Evolutionary conservation across 2,329 filamentous ascomycete genomes (phyloP), one percentile per base, ranked within the genome.

Genomic region (Lachnellula cervina): DNA sequence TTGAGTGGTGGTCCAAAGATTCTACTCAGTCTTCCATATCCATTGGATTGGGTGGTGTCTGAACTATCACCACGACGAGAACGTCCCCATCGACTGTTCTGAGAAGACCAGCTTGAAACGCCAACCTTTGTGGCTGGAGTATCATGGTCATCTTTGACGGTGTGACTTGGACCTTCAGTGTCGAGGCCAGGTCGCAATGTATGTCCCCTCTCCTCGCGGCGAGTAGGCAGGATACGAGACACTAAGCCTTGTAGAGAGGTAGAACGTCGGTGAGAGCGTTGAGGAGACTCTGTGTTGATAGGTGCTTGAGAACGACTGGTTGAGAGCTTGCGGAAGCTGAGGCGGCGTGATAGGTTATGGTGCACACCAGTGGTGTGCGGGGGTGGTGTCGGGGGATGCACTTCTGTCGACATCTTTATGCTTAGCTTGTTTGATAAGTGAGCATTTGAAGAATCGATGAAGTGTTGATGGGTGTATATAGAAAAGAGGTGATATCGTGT

Each of bases 171-270:
- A 21, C 17, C 40, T 19, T 45, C 40, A 14, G 49, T 14, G 9
- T 51, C 42, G 21, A 45, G 45, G 16, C 56, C 25, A 2, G 44
- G 11, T 8, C 62, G 56, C 4, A 59, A 13, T 5, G 61, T 59
- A 35, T 58, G 38, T 11, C 55, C 60, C 44, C 21, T 58, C 28
- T 64, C 62, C n/a, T 37, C 37, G 5, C 58, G 49, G 28, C 46
- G 42, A 14, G 56, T 51, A 17, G 58, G 60, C 7, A 60, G 35
- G 1, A 64, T 45, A 25, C 59, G 52, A 17, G 56, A 55, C 14
- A 62, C 45, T 4, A 59, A 51, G 7, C 37, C 45, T 21, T 51
- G 37, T 13, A 64, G 53, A 13, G 60, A 61, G 11, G 55, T 38
- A 3, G 61, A 58, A 1, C 58, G 56, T 4, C 38, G 21, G 51